A percentile compares a stretch with the other conserved stretches of the same genome.
These are phyloP conservation scores for Hypomontagnella monticulosa DNA, from an alignment of 495 filamentous ascomycete genomes.

Conservation along the genomic window DNA sequence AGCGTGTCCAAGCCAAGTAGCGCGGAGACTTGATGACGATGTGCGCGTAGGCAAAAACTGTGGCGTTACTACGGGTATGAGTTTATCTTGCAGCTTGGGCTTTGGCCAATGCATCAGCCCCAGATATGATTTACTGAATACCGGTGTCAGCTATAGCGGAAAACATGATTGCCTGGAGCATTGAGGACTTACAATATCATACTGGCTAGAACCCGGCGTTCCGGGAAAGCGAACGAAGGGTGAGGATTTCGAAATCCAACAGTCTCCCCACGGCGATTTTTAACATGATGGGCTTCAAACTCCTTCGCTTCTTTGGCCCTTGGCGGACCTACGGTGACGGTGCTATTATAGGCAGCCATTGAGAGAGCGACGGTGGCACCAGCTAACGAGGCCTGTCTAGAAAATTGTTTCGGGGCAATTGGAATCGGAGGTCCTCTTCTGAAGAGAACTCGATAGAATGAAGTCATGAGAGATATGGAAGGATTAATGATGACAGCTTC, in stretches of 20 bases:
- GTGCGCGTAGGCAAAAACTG: constrained; percentile 70
- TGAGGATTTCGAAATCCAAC: constrained; percentile 50
- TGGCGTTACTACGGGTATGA: constrained; percentile 72
- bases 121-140: background rate
- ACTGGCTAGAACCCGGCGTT: background rate
- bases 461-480: constrained; percentile 16
- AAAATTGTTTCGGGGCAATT: constrained; percentile 14
- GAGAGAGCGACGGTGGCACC: constrained; percentile 30
- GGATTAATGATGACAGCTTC: background rate
- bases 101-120: constrained; percentile 48
- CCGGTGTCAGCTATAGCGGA: constrained; percentile 11
- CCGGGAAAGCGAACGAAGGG: constrained; percentile 42
- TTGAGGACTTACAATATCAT: constrained; percentile 18
- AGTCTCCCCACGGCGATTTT: constrained; percentile 45
- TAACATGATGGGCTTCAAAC: constrained; percentile 48
- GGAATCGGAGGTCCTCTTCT: constrained; percentile 13
- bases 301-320: constrained; percentile 36
- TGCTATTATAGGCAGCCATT: constrained; percentile 40
- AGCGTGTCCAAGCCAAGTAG: constrained; percentile 97
- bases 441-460: constrained; percentile 26
- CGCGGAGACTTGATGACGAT: constrained; percentile 70
- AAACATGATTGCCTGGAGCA: background rate
- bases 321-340: constrained; percentile 37
- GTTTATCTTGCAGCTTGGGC: constrained; percentile 68
- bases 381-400: constrained; percentile 24